A percentile compares a stretch with the other conserved stretches of the same genome.
Conservation (phyloP, 116 monocot genomes). For the Posidonia oceanica region DNA sequence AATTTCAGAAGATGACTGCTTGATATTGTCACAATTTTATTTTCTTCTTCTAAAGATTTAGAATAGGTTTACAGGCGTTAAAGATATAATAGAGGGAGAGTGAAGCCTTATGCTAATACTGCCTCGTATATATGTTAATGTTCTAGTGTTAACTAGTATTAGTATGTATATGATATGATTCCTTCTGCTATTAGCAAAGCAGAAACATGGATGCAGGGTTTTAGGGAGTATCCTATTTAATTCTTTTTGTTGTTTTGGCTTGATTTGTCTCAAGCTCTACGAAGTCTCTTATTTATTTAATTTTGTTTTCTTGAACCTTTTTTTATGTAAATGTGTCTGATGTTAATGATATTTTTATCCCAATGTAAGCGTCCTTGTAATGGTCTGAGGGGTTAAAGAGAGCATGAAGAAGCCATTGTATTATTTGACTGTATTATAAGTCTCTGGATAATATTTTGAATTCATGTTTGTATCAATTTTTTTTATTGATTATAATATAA, state of each 20-base stretch:
- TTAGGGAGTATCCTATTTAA: conserved; percentile 7
- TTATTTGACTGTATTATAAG: no score
- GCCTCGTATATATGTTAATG: not conserved
- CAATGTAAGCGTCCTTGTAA: no score
- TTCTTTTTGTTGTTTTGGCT: conserved; percentile 1
- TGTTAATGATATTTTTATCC: no score
- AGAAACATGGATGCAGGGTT: conserved; percentile 10
- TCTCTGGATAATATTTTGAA: no score
- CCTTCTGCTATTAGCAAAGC: conserved; percentile 7
- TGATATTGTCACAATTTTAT: not conserved
- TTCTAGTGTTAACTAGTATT: no score
- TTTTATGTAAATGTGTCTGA: not conserved
- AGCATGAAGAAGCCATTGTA: no score
- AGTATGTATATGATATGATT: not conserved
- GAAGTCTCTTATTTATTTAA: not conserved
- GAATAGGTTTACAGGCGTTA: not conserved
- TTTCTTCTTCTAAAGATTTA: conserved; percentile 2
- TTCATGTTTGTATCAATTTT: no score
- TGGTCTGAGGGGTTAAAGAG: no score
- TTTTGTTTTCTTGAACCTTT: not conserved
- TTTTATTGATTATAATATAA: no score
- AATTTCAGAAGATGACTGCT: not conserved
- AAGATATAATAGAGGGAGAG: not conserved
- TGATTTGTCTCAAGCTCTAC: not conserved
- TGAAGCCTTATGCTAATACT: not conserved